Evolutionary conservation across 345 rosid genomes (phyloP).

Genomic region (Moringa oleifera): DNA sequence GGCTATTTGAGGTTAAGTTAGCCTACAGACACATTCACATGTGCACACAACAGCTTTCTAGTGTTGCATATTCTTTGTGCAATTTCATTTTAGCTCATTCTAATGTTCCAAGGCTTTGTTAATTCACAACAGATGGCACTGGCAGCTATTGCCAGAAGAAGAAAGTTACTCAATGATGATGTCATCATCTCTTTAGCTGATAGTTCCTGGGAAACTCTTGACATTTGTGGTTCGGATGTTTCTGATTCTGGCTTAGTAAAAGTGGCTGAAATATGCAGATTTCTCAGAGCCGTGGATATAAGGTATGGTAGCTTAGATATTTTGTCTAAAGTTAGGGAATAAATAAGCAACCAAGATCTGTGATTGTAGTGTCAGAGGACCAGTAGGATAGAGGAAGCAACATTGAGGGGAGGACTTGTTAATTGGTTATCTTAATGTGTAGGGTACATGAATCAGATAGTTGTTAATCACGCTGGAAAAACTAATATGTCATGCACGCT

Average conservation of each 20-base stretch:
- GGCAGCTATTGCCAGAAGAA: constrained; percentile 80
- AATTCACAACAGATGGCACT: constrained; percentile 44
- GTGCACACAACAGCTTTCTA: background rate
- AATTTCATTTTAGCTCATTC: background rate
- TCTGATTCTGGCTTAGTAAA: constrained; percentile 55
- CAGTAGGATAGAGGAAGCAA: background rate
- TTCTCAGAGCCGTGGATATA: constrained; percentile 75
- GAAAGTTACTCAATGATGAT: constrained; percentile 55
- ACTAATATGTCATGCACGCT: background rate
- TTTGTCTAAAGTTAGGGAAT: background rate
- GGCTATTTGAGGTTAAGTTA: background rate
- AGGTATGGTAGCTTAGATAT: constrained; percentile 37
- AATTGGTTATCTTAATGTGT: background rate
- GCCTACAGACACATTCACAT: background rate
- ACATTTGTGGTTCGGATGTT: constrained; percentile 72
- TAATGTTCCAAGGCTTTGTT: background rate
- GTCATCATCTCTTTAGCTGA: constrained; percentile 63
- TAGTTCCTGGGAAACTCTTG: constrained; percentile 78
- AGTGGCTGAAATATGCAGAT: constrained; percentile 55
- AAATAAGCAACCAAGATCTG: background rate
- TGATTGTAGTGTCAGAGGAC: background rate
- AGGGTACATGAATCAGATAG: background rate
- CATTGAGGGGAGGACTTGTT: background rate
- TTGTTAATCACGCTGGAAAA: background rate
- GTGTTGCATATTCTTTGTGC: background rate